Evolutionary conservation across 352 stramenopile genomes (phyloP).

Genomic region (Pythium apleroticum): DNA sequence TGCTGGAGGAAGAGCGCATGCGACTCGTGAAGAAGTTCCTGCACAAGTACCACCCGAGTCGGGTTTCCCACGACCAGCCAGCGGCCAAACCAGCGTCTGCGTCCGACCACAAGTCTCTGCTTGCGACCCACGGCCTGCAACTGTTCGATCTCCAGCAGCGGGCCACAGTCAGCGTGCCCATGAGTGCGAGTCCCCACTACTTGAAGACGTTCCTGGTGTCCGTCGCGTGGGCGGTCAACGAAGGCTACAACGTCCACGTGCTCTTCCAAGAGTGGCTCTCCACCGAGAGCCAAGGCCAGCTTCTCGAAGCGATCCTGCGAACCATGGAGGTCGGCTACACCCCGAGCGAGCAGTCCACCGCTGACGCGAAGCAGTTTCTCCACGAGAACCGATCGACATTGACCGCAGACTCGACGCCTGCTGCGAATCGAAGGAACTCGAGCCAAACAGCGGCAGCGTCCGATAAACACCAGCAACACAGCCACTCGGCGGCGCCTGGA

Average conservation of each 20-base stretch:
- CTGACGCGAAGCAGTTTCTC: conserved; percentile 67
- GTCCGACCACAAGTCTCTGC: conserved; percentile 3
- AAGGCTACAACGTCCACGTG: conserved; percentile 74
- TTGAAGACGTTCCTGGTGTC: conserved; percentile 62
- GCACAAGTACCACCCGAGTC: conserved; percentile 32
- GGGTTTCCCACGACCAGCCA: not conserved
- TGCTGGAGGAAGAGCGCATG: conserved; percentile 63
- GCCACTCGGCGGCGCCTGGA: not conserved
- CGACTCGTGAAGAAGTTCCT: conserved; percentile 67
- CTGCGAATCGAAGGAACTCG: conserved; percentile 8
- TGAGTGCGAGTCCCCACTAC: conserved; percentile 56
- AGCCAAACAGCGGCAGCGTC: not conserved
- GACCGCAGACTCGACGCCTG: conserved; percentile 1
- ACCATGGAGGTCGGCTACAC: conserved; percentile 69
- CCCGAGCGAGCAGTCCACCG: conserved; percentile 37
- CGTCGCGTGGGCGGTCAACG: conserved; percentile 63
- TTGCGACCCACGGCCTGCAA: conserved; percentile 35
- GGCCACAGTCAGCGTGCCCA: conserved; percentile 56
- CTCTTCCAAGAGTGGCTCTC: conserved; percentile 67
- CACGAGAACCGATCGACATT: conserved; percentile 38
- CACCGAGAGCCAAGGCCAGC: conserved; percentile 46
- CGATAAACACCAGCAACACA: conserved; percentile 7
- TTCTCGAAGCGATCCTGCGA: conserved; percentile 64
- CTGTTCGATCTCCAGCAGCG: conserved; percentile 82
- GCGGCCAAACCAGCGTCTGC: not conserved